Conservation (phyloP, 208 protist genomes). For the Trypanosoma rangeli region DNA sequence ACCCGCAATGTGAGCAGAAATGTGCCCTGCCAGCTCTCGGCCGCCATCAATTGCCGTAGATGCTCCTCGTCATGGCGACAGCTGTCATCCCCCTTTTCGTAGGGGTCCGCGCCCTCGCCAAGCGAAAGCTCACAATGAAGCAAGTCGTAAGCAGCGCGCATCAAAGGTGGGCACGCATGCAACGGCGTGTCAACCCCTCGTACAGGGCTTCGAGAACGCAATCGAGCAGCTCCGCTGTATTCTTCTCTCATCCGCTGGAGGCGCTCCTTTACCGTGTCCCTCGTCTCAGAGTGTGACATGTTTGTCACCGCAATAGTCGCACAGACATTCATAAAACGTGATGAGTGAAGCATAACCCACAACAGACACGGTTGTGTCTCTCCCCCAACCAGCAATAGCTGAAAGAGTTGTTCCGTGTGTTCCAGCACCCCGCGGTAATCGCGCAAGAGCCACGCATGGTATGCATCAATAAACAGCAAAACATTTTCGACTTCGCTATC, state of each 20-base stretch:
- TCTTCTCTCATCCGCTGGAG: not conserved
- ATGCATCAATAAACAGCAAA: constrained; percentile 17
- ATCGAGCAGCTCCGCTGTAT: not conserved
- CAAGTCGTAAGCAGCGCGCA: not conserved
- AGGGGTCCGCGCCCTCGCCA: not conserved
- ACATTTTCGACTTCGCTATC: not conserved
- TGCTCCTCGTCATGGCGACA: not conserved
- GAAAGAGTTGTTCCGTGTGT: constrained; percentile 5
- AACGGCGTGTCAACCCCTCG: not conserved
- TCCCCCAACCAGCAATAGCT: not conserved
- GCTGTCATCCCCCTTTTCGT: not conserved
- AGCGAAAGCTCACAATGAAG: not conserved
- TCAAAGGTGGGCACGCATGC: not conserved
- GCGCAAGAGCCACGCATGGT: constrained; percentile 11
- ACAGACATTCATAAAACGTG: constrained; percentile 20
- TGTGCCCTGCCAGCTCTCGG: not conserved
- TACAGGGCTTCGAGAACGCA: not conserved
- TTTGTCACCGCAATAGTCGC: constrained; percentile 6
- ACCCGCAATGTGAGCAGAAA: constrained; percentile 8
- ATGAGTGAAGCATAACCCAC: constrained; percentile 18
- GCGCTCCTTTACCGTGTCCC: not conserved
- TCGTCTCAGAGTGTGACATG: not conserved
- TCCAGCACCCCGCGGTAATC: constrained; percentile 16
- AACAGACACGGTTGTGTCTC: not conserved
- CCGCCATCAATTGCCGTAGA: not conserved